These are phyloP conservation scores for Allantophomopsis cytisporea DNA, from an alignment of 2,329 filamentous ascomycete species.

Conservation along the genomic window DNA sequence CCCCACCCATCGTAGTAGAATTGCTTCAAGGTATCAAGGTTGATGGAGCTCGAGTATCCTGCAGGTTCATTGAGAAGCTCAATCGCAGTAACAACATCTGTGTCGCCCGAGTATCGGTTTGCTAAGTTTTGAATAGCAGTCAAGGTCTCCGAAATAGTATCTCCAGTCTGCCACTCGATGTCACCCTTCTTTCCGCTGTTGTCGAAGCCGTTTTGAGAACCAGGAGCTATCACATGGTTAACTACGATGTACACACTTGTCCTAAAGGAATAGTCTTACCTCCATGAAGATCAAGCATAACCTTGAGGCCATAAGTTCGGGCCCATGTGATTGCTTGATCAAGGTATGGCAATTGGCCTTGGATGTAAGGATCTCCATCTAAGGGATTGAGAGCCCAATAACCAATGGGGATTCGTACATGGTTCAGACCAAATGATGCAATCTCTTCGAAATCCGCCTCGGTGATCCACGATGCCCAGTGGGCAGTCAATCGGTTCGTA, in stretches of 20 bases:
- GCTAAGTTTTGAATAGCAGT: slow-evolving; percentile 23
- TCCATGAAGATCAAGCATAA: slow-evolving; percentile 56
- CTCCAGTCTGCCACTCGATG: slow-evolving; percentile 31
- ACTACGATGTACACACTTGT: background rate
- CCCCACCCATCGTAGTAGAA: slow-evolving; percentile 38
- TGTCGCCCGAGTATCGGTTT: slow-evolving; percentile 22
- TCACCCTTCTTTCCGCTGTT: slow-evolving; percentile 41
- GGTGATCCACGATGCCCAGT: slow-evolving; percentile 43
- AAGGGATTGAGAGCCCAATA: slow-evolving; percentile 47
- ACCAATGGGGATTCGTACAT: slow-evolving; percentile 51
- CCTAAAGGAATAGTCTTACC: slow-evolving; percentile 24
- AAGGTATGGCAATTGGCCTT: slow-evolving; percentile 44
- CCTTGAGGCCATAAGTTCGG: slow-evolving; percentile 39
- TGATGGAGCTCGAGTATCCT: slow-evolving; percentile 7
- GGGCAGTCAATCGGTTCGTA: slow-evolving; percentile 28
- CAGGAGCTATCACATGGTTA: slow-evolving; percentile 27
- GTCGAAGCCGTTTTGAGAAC: slow-evolving; percentile 55
- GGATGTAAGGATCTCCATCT: slow-evolving; percentile 43
- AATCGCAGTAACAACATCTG: slow-evolving; percentile 26
- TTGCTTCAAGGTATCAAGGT: slow-evolving; percentile 21
- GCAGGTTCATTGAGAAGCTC: slow-evolving; percentile 28
- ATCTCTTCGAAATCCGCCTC: slow-evolving; percentile 27
- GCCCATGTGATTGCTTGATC: slow-evolving; percentile 47
- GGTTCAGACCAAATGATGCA: slow-evolving; percentile 36
- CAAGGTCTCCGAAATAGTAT: slow-evolving; percentile 22